A percentile compares a stretch with the other conserved stretches of the same genome.
Evolutionary conservation across 306 rosid species (phyloP).

Genomic region (Sicyos edulis): DNA sequence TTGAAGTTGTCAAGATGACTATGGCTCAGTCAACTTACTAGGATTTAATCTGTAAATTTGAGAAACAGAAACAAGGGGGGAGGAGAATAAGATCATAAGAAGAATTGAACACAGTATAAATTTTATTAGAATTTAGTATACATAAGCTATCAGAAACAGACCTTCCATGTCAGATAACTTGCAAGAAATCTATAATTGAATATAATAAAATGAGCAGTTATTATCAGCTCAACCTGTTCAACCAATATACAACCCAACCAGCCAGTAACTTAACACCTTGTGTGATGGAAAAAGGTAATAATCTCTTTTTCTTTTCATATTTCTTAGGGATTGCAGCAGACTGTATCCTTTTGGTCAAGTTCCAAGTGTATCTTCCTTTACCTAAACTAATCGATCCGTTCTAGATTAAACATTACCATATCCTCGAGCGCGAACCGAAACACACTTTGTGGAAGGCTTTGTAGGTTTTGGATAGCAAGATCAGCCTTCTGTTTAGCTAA

Average conservation of each 20-base stretch:
- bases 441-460: constrained; percentile 58
- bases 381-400: constrained; percentile 47
- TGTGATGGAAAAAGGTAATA: not conserved
- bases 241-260: constrained; percentile 19
- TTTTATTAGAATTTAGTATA: constrained; percentile 16
- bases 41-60: too few relatives aligned
- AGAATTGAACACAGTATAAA: not conserved
- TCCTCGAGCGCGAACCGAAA: constrained; percentile 75
- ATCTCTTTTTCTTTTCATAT: not conserved
- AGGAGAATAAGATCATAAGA: too few relatives aligned
- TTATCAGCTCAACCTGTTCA: constrained; percentile 14
- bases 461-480: constrained; percentile 70
- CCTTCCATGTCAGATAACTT: constrained; percentile 2
- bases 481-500: constrained; percentile 83
- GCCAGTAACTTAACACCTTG: constrained; percentile 5
- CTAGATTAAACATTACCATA: constrained; percentile 82
- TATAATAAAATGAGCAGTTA: constrained; percentile 12
- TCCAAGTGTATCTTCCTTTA: constrained; percentile 8
- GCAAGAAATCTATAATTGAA: constrained; percentile 10
- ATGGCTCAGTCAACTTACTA: too few relatives aligned
- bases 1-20: too few relatives aligned
- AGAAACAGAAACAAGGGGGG: too few relatives aligned
- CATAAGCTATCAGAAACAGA: constrained; percentile 9
- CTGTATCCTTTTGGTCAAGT: not conserved
- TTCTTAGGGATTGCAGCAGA: too few relatives aligned